Conservation (phyloP, 2,329 filamentous ascomycete genomes). For the Coniochaeta sp. region DNA sequence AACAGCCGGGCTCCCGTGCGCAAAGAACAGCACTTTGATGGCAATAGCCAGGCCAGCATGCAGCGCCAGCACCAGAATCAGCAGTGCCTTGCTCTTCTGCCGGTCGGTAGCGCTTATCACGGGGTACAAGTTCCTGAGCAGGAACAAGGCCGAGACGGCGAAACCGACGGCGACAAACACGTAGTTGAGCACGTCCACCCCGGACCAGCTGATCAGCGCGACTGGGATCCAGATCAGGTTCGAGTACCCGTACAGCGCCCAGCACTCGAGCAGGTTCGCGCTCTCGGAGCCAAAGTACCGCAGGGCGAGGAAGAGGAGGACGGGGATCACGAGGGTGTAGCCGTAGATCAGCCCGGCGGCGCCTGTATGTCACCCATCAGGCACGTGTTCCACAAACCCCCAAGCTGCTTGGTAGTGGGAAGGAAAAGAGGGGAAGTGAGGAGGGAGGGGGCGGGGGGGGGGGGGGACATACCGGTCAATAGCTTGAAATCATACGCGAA, state of each 20-base stretch:
- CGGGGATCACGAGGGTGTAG: slow-evolving; percentile 82
- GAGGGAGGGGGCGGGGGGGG: background rate
- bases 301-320: slow-evolving; percentile 78
- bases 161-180: slow-evolving; percentile 86
- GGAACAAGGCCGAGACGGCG: slow-evolving; percentile 72
- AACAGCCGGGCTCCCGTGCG: slow-evolving; percentile 56
- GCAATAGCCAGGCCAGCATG: slow-evolving; percentile 87
- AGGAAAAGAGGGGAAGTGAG: too few species aligned
- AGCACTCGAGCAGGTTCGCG: slow-evolving; percentile 90
- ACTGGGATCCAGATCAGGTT: slow-evolving; percentile 98
- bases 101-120: slow-evolving; percentile 88
- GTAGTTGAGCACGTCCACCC: slow-evolving; percentile 82
- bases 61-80: slow-evolving; percentile 75
- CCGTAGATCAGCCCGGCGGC: slow-evolving; percentile 92
- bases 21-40: slow-evolving; percentile 97
- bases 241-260: slow-evolving; percentile 90
- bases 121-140: slow-evolving; percentile 81
- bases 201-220: slow-evolving; percentile 84
- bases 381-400: background rate
- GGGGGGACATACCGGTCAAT: slow-evolving; percentile 58
- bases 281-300: slow-evolving; percentile 94
- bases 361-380: slow-evolving; percentile 33
- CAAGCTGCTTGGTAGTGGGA: too few species aligned
- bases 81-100: slow-evolving; percentile 80
- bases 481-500: slow-evolving; percentile 91